Base-by-base conservation (phyloP, 2,329 filamentous ascomycete genomes). In the Pseudogymnoascus sp. region DNA sequence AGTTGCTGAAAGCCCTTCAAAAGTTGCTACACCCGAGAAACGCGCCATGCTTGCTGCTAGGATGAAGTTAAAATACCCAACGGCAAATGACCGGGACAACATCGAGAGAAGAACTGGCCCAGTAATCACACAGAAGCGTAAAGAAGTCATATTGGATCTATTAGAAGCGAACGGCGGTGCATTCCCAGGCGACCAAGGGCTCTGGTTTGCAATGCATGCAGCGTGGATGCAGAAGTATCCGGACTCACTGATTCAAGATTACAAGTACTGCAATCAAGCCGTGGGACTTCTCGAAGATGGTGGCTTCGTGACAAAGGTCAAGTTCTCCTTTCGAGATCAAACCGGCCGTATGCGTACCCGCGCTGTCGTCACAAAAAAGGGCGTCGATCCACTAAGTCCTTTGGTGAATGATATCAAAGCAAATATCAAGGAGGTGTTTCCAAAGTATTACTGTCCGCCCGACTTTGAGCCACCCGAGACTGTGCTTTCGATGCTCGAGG, bases 151-250 rank as follows among this genome's bases (percentile, higher is more conserved):
- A 20, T 16, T 63, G 38, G 57, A 58, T n/a, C 30, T 63, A 18
- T 20, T 63, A 11, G 60, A 62, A 41, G 62, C 47, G 4, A 70
- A 70, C 35, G 61, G 63, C 1, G 65, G 67, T 5, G 57, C 69
- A 5, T 70, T 72, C 41, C 68, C 70, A 4, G 69, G 65, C 6
- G 66, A 68, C 14, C 65, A 64, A 60, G 63, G 66, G 38, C 43
- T 72, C 2, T 72, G 70, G 70, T 66, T 69, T 58, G 66, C 65
- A 35, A 66, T 67, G 61, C 63, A 69, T 18, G 63, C 58, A 37
- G 59, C 63, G 8, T 72, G 68, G 68, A 54, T 70, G 11, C 67
- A 68, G 57, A 62, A 64, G 47, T 63, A 64, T 58, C 59, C 62
- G 4, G 54, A 58, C 6, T 63, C 64, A 7, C 38, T 50, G 4